Evolutionary conservation across 2,329 filamentous ascomycete genomes (phyloP).

Genomic region (Aureobasidium sp.): DNA sequence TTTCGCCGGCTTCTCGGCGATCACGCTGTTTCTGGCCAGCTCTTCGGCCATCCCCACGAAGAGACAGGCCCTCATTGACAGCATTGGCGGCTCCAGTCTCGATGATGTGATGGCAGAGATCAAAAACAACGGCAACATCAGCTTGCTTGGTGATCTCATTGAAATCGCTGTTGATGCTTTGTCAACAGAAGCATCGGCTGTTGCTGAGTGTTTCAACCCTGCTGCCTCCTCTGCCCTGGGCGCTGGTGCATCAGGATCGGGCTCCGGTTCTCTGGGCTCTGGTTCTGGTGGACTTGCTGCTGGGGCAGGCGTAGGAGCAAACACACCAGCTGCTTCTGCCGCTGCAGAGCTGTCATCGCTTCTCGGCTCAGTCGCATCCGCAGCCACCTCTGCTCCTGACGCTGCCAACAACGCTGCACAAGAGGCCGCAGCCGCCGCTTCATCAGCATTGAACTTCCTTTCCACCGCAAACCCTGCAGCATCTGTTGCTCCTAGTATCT

Average conservation of each 20-base stretch:
- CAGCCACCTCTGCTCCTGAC: neutral
- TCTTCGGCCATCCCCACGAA: conserved; percentile 5
- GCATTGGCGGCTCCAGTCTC: neutral
- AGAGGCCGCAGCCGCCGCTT: neutral
- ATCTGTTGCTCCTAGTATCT: neutral
- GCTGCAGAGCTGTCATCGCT: neutral
- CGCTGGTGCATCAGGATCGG: too few relatives aligned
- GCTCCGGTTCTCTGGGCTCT: neutral
- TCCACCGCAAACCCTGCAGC: neutral
- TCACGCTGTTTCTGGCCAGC: conserved; percentile 4
- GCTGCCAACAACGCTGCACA: neutral
- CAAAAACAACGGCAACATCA: conserved; percentile 1
- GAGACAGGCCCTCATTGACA: conserved; percentile 8
- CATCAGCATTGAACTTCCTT: neutral
- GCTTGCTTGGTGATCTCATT: conserved; percentile 1
- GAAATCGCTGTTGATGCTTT: conserved; percentile 3
- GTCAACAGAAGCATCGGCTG: neutral
- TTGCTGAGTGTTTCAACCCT: neutral
- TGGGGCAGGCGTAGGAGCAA: neutral
- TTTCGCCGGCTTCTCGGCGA: conserved; percentile 2
- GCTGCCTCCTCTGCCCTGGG: neutral
- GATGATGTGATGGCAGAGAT: conserved; percentile 7
- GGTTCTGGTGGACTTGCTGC: neutral
- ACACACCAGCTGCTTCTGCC: neutral
- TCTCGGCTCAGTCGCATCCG: neutral